Evolutionary conservation across 768 basidiomycete genomes (phyloP), one percentile per base, ranked within the genome.

Genomic region (Naganishia friedmannii): DNA sequence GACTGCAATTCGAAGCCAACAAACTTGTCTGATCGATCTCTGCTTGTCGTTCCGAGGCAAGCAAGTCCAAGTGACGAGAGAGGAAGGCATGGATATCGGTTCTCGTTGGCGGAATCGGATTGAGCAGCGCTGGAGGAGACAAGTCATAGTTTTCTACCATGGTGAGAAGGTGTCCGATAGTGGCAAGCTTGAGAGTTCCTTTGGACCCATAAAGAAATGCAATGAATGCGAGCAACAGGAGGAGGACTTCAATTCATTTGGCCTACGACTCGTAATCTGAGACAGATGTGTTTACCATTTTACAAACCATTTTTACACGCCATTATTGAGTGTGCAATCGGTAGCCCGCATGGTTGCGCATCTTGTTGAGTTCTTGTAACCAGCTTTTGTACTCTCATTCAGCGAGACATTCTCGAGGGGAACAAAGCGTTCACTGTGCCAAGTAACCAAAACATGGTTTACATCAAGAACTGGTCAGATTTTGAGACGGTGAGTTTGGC

Each of bases 1-100:
- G 88, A 1, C 89, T 86, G 76, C 91, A 93, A 68, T 91, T 91
- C 10, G 90, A 88, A 23, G 93, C 84, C 39, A 95, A 82, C 55
- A 96, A 83, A 9, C 89, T 87, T 17, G 86, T 90, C 46, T 90
- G 86, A 70, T 89, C 88, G 72, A 93, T 86, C 75, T 97, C 95
- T n/a, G 90, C 90, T 53, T 87, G 85, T 32, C 90, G 86, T 81
- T 98, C 95, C 68, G 82, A 83, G 13, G 84, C 74, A 6, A 96
- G 84, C 21, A 98, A 85, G 4, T 82, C 72, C 1, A 83, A 72
- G 45, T 76, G 76, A 1, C 77, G 73, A 1, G 63, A 68, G 37
- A 78, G 67, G 70, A 78, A 81, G 45, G 72, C 73, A 45, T 77
- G 72, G 8, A 79, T 72, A 0, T 65, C 60, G 12, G 56, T 42